Conservation (phyloP, 805 yeast genomes). For the Suhomyces canberraensis region DNA sequence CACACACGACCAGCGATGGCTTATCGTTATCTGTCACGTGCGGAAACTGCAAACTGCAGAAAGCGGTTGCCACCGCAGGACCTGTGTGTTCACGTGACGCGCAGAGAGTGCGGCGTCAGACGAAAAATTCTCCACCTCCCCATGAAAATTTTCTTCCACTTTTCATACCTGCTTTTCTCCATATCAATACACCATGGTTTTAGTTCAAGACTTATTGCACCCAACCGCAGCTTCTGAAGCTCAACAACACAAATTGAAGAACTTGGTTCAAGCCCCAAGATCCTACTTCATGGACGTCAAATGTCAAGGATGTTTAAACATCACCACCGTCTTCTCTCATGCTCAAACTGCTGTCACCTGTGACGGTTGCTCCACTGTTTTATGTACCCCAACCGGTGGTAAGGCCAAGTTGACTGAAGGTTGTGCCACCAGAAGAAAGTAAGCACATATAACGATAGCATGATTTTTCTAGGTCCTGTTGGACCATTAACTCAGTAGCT, state of each 20-base stretch:
- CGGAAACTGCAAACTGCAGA: too few relatives aligned
- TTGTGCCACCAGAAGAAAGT: constrained; percentile 41
- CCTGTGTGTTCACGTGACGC: too few relatives aligned
- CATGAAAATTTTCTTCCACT: constrained; percentile 4
- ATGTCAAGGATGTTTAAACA: constrained; percentile 42
- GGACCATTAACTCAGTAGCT: neutral
- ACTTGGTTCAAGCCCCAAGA: constrained; percentile 40
- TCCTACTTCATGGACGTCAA: constrained; percentile 43
- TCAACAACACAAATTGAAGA: constrained; percentile 37
- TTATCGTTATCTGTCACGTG: too few relatives aligned
- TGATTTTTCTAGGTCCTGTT: neutral
- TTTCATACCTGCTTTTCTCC: constrained; percentile 1
- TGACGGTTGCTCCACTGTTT: constrained; percentile 39
- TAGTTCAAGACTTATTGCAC: constrained; percentile 44
- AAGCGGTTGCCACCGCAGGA: too few relatives aligned
- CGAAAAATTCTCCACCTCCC: neutral
- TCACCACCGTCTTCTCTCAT: constrained; percentile 41
- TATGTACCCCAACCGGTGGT: constrained; percentile 43
- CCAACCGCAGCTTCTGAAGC: constrained; percentile 39
- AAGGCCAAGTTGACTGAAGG: constrained; percentile 44
- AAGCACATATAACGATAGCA: constrained; percentile 8
- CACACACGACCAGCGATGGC: too few relatives aligned
- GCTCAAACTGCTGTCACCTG: constrained; percentile 43
- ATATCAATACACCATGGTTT: constrained; percentile 24
- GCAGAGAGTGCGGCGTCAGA: neutral